Evolutionary conservation across 2,329 filamentous ascomycete genomes (phyloP).

Genomic region (Rhynchosporium secalis): DNA sequence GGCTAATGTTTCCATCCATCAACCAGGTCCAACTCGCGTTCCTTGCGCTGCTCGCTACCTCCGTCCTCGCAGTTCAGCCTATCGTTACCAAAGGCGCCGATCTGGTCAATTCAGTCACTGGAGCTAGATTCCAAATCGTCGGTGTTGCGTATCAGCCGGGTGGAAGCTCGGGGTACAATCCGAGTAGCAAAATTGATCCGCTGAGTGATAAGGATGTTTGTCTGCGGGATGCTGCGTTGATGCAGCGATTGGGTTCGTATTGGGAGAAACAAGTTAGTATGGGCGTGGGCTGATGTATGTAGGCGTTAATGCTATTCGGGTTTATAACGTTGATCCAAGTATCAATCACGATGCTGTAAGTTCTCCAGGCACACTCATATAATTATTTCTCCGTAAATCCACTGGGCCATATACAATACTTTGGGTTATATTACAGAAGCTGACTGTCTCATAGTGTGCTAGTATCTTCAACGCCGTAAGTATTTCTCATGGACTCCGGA

Average conservation of each 20-base stretch:
- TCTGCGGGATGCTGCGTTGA: slow-evolving; percentile 63
- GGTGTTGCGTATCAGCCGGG: slow-evolving; percentile 71
- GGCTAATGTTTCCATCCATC: slow-evolving; percentile 4
- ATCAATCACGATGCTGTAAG: slow-evolving; percentile 59
- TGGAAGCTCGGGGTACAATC: slow-evolving; percentile 62
- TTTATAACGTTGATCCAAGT: slow-evolving; percentile 68
- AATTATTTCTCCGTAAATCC: neutral
- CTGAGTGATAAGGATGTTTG: slow-evolving; percentile 59
- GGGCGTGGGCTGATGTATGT: slow-evolving; percentile 16
- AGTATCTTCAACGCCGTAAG: slow-evolving; percentile 63
- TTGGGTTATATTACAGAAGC: neutral
- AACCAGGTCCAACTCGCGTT: slow-evolving; percentile 27
- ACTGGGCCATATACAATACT: neutral
- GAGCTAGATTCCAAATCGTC: slow-evolving; percentile 64
- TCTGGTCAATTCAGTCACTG: slow-evolving; percentile 60
- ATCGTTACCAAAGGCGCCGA: slow-evolving; percentile 57
- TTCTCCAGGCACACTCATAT: neutral
- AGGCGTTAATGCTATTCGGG: slow-evolving; percentile 65
- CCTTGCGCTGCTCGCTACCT: slow-evolving; percentile 37
- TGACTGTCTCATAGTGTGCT: slow-evolving; percentile 46
- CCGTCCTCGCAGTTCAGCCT: slow-evolving; percentile 56
- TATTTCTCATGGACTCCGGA: slow-evolving; percentile 30
- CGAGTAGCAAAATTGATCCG: slow-evolving; percentile 54
- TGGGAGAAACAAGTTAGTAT: neutral
- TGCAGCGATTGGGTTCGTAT: slow-evolving; percentile 55